Evolutionary conservation across 345 rosid genomes (phyloP).

Genomic region (Boechera retrofracta): DNA sequence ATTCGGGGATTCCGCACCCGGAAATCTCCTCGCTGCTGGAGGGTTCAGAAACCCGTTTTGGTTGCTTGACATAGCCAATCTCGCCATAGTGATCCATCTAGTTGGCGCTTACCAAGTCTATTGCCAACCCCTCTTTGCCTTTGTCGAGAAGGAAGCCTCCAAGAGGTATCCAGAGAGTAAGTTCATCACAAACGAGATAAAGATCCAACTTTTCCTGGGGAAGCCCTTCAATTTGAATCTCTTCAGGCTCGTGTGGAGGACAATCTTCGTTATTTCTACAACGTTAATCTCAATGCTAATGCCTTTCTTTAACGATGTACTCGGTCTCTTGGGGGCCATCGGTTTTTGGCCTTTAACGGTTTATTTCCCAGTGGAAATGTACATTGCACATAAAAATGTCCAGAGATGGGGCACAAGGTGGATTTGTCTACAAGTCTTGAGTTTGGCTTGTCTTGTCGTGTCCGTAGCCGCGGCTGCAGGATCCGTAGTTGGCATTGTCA

Average conservation of each 20-base stretch:
- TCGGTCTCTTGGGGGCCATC: slow-evolving; percentile 83
- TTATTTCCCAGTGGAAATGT: slow-evolving; percentile 93
- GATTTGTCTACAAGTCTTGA: slow-evolving; percentile 73
- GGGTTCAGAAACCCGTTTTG: slow-evolving; percentile 85
- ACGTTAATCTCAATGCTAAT: slow-evolving; percentile 83
- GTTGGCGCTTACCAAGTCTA: slow-evolving; percentile 92
- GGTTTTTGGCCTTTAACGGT: slow-evolving; percentile 97
- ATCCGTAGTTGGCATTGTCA: slow-evolving; percentile 71
- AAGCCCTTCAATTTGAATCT: slow-evolving; percentile 61
- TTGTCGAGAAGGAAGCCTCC: slow-evolving; percentile 65
- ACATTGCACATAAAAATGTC: slow-evolving; percentile 66
- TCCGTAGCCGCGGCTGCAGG: slow-evolving; percentile 80
- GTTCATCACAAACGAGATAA: slow-evolving; percentile 62
- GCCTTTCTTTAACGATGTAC: slow-evolving; percentile 86
- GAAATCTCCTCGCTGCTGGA: slow-evolving; percentile 72
- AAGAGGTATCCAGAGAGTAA: slow-evolving; percentile 60
- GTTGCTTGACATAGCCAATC: slow-evolving; percentile 89
- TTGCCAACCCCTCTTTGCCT: slow-evolving; percentile 87
- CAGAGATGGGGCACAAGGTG: slow-evolving; percentile 81
- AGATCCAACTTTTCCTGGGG: slow-evolving; percentile 54
- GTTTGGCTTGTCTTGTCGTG: slow-evolving; percentile 74
- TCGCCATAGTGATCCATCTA: slow-evolving; percentile 80
- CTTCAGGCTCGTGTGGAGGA: slow-evolving; percentile 87
- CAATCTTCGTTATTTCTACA: slow-evolving; percentile 69
- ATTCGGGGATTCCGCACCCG: slow-evolving; percentile 81